These are phyloP conservation scores for Chalara sp. DNA, from an alignment of 2,329 filamentous ascomycete genomes.

Conservation along the genomic window DNA sequence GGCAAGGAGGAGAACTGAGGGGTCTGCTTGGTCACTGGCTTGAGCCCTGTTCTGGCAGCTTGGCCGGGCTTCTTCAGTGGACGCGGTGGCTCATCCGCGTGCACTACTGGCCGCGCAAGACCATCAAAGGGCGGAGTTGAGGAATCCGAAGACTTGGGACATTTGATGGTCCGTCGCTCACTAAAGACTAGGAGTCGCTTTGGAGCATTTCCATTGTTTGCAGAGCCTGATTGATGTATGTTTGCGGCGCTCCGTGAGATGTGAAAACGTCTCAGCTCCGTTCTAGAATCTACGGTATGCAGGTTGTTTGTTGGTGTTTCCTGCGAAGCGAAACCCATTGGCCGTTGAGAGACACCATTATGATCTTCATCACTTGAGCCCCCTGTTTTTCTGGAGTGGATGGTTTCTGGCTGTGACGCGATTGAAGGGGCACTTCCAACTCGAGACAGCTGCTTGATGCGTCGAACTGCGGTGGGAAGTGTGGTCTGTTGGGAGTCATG, in stretches of 20 bases:
- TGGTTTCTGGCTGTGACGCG: neutral
- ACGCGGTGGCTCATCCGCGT: slow-evolving; percentile 1
- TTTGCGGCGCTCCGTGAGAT: slow-evolving; percentile 40
- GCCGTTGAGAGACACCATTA: too few relatives aligned
- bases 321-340: too few relatives aligned
- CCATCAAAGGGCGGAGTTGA: slow-evolving; percentile 4
- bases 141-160: neutral
- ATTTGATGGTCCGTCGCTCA: slow-evolving; percentile 38
- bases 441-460: slow-evolving; percentile 15
- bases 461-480: slow-evolving; percentile 8
- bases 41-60: slow-evolving; percentile 11
- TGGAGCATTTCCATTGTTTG: neutral
- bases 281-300: neutral
- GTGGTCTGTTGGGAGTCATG: neutral
- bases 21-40: slow-evolving; percentile 9
- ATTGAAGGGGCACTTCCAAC: slow-evolving; percentile 8
- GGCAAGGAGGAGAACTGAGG: neutral
- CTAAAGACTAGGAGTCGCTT: slow-evolving; percentile 42
- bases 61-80: slow-evolving; percentile 22
- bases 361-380: too few relatives aligned
- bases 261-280: slow-evolving; percentile 39
- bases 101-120: neutral
- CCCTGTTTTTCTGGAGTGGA: too few relatives aligned
- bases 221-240: neutral
- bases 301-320: neutral